Evolutionary conservation across 2,329 filamentous ascomycete genomes (phyloP).

Genomic region (Harringtonia aguacate): DNA sequence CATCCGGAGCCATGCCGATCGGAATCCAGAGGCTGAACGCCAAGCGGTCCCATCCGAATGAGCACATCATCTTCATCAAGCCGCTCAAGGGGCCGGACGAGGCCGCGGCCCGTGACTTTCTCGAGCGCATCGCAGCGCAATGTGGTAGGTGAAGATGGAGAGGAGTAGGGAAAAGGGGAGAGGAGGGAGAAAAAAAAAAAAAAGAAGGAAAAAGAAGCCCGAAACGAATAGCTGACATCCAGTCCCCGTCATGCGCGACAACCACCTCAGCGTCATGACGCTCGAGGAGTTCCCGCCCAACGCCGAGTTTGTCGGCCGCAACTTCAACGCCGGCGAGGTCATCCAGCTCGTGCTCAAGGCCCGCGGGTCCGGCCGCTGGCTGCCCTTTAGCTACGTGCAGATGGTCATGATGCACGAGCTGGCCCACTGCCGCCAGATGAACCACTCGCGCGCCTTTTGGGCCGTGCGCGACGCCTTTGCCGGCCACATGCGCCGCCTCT

Average conservation of each 20-base stretch:
- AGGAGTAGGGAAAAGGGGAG: conserved; percentile 15
- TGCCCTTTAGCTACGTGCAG: conserved; percentile 75
- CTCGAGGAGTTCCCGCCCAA: conserved; percentile 79
- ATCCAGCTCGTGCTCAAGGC: conserved; percentile 75
- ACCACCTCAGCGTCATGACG: conserved; percentile 54
- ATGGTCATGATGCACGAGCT: conserved; percentile 96
- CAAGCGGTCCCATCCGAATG: conserved; percentile 62
- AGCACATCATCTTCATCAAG: conserved; percentile 76
- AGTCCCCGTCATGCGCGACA: conserved; percentile 60
- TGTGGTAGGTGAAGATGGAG: conserved; percentile 36
- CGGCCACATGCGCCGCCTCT: conserved; percentile 58
- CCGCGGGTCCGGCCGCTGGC: conserved; percentile 53
- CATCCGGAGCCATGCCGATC: conserved; percentile 49
- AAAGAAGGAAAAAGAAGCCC: too few relatives aligned
- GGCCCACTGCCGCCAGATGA: conserved; percentile 86
- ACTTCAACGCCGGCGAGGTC: conserved; percentile 84
- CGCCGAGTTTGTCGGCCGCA: conserved; percentile 72
- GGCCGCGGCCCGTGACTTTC: conserved; percentile 54
- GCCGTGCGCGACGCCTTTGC: conserved; percentile 64
- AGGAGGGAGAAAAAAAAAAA: neutral
- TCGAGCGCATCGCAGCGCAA: conserved; percentile 71
- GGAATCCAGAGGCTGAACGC: conserved; percentile 73
- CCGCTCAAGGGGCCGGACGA: conserved; percentile 57
- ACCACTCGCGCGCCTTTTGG: conserved; percentile 76
- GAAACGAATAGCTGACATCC: too few relatives aligned